phyloP scores from a whole-genome alignment of 257 asterid genomes.

The Nicotiana noctiflora region DNA sequence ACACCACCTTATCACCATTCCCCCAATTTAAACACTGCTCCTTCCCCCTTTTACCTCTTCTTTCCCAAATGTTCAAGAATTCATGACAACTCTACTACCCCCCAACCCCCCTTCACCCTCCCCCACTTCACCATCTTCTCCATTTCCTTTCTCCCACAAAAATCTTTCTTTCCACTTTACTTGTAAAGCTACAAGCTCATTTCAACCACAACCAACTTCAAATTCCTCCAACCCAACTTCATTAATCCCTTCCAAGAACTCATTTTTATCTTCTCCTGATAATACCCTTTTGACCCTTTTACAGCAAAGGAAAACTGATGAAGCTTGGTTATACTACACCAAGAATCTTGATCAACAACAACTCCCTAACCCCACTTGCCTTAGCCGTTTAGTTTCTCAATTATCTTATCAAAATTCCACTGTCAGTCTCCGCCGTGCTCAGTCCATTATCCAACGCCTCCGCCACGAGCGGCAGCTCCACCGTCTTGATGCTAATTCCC shows the following conservation, averaged over 20 bases:
- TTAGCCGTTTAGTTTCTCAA: constrained; percentile 83
- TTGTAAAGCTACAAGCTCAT: constrained; percentile 26
- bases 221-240: constrained; percentile 29
- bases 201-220: constrained; percentile 30
- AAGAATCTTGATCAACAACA: constrained; percentile 34
- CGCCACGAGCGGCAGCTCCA: constrained; percentile 73
- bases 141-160: constrained; percentile 20
- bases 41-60: background rate
- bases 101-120: constrained; percentile 6
- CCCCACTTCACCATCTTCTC: constrained; percentile 11
- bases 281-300: constrained; percentile 56
- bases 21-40: constrained; percentile 3
- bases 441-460: constrained; percentile 73
- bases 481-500: constrained; percentile 90
- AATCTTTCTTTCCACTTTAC: constrained; percentile 20
- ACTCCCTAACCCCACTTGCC: constrained; percentile 77
- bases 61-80: constrained; percentile 40
- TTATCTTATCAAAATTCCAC: constrained; percentile 67
- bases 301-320: constrained; percentile 72
- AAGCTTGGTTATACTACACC: constrained; percentile 69
- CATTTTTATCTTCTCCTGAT: constrained; percentile 35
- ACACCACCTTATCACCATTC: background rate
- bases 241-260: constrained; percentile 18
- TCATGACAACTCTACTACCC: constrained; percentile 41
- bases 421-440: constrained; percentile 59